These are phyloP conservation scores for Apiospora hydei DNA, from an alignment of 2,329 filamentous ascomycete genomes.

Conservation along the genomic window DNA sequence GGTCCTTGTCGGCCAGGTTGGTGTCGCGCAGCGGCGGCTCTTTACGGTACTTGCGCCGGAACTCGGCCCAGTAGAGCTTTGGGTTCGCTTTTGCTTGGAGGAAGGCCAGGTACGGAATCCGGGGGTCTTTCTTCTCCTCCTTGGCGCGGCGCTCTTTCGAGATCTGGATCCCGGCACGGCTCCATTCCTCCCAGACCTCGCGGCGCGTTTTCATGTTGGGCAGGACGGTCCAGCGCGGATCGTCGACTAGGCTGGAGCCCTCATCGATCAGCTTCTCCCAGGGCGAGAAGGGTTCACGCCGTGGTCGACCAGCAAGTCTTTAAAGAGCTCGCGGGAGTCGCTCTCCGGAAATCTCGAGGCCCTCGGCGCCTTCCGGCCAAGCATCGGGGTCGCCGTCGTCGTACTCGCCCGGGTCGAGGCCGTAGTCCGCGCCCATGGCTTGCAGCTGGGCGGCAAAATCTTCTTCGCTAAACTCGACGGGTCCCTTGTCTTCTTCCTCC, in stretches of 20 bases:
- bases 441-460: slow-evolving; percentile 93
- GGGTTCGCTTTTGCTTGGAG: slow-evolving; percentile 83
- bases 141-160: slow-evolving; percentile 76
- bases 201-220: slow-evolving; percentile 81
- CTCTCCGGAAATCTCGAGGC: slow-evolving; percentile 74
- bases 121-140: slow-evolving; percentile 82
- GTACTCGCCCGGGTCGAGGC: slow-evolving; percentile 78
- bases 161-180: slow-evolving; percentile 74
- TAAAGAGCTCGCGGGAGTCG: slow-evolving; percentile 81
- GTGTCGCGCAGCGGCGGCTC: slow-evolving; percentile 81
- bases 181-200: slow-evolving; percentile 87
- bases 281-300: slow-evolving; percentile 82
- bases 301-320: slow-evolving; percentile 84
- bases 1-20: slow-evolving; percentile 75
- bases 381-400: slow-evolving; percentile 67
- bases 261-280: slow-evolving; percentile 93
- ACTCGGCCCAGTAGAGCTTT: slow-evolving; percentile 97
- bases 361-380: slow-evolving; percentile 77
- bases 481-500: slow-evolving; percentile 44
- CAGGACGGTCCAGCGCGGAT: slow-evolving; percentile 85
- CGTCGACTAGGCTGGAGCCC: slow-evolving; percentile 76
- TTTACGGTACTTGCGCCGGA: slow-evolving; percentile 87
- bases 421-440: slow-evolving; percentile 87
- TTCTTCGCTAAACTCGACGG: slow-evolving; percentile 88
- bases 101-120: slow-evolving; percentile 82